Base-by-base conservation (phyloP, 2,329 filamentous ascomycete species). In the Teratosphaeria destructans region DNA sequence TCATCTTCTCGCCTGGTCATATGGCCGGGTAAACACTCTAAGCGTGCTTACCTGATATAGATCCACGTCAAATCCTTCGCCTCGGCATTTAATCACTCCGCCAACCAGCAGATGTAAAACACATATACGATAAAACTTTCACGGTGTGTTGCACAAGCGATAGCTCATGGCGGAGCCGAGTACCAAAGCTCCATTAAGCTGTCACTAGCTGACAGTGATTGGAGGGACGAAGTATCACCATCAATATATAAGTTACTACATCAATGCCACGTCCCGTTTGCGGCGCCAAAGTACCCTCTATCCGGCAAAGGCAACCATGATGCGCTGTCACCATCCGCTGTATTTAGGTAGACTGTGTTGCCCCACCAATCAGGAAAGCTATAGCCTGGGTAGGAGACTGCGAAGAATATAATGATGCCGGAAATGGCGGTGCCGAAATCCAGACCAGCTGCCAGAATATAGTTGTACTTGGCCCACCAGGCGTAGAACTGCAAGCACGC, bases 401-500 rank as follows among this genome's bases (percentile, higher is more conserved):
- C 66, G 60, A 75, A 75, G 32, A 72, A 72, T 19, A 74, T 63
- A 37, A 75, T 72, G 60, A 73, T 74, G 3, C 73, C 71, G 11
- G 71, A 62, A 10, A 74, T 65, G 7, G 72, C 71, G 4, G 71
- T 72, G 14, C 72, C 72, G 12, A 71, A 69, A 52, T 73, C 71
- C 53, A 75, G 60, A 0, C 71, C 73, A 5, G 73, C 72, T 0
- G 68, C 70, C 1, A 73, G 60, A 14, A 74, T 66, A 59, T 73
- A 74, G 62, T 73, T 75, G 58, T 73, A 75, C 59, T 73, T 72
- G 52, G 66, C 66, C 62, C 72, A 74, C 57, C 69, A 67, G 5
- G 64, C 63, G 64, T 89, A 85, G 65, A 87, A 89, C 58, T 77
- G 62, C 29, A 43, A 14, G 3, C 26, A 29, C 32, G 32, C 43